Evolutionary conservation across 2,329 filamentous ascomycete species (phyloP).

Genomic region (Thelonectria discophora): DNA sequence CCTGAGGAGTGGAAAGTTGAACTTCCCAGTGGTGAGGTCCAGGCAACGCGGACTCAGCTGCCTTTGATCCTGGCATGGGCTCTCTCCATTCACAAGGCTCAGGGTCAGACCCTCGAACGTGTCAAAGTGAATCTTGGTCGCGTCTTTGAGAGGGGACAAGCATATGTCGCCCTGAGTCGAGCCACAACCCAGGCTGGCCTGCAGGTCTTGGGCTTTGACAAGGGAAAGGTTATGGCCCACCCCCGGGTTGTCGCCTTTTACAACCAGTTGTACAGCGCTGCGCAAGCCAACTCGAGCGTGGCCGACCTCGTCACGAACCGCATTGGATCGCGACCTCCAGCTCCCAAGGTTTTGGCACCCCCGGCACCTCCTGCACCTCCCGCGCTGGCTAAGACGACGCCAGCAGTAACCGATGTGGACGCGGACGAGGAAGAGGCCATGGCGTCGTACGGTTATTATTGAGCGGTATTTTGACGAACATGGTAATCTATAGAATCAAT

Average conservation of each 20-base stretch:
- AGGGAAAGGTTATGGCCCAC: slow-evolving; percentile 93
- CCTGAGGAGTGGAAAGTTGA: slow-evolving; percentile 97
- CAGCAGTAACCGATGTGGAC: slow-evolving; percentile 48
- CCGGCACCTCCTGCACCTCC: slow-evolving; percentile 19
- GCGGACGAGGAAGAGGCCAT: slow-evolving; percentile 62
- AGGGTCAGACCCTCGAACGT: slow-evolving; percentile 91
- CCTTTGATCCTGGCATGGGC: slow-evolving; percentile 97
- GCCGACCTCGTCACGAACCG: slow-evolving; percentile 51
- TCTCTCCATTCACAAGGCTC: slow-evolving; percentile 96
- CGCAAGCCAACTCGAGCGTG: slow-evolving; percentile 56
- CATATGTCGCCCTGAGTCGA: slow-evolving; percentile 94
- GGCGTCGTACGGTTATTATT: slow-evolving; percentile 55
- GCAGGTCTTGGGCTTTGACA: slow-evolving; percentile 89
- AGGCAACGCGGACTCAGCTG: slow-evolving; percentile 83
- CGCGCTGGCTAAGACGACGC: slow-evolving; percentile 30
- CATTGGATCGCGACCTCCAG: slow-evolving; percentile 38
- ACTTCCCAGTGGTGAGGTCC: slow-evolving; percentile 91
- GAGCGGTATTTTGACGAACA: slow-evolving; percentile 12
- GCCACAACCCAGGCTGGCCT: slow-evolving; percentile 88
- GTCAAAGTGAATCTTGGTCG: slow-evolving; percentile 93
- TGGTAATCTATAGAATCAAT: slow-evolving; percentile 9
- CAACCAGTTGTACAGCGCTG: slow-evolving; percentile 78
- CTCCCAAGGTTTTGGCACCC: slow-evolving; percentile 5
- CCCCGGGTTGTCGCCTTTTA: slow-evolving; percentile 88
- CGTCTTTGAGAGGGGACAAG: slow-evolving; percentile 97